Conservation (phyloP, 768 basidiomycete genomes). For the Kwoniella botswanensis region DNA sequence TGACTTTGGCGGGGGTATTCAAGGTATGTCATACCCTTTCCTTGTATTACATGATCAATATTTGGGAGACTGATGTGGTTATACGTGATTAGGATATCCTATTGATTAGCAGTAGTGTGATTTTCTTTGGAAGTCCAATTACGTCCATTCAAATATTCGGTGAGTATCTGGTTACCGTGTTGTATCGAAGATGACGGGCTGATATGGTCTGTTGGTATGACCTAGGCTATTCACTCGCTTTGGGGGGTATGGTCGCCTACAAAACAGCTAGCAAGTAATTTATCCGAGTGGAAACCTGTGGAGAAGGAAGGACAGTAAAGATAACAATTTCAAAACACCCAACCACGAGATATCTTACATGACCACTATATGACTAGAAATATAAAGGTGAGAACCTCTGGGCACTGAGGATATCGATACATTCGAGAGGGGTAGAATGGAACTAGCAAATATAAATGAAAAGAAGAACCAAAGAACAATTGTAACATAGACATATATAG, state of each 20-base stretch:
- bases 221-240: conserved; percentile 81
- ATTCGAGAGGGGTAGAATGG: neutral
- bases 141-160: conserved; percentile 84
- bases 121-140: conserved; percentile 77
- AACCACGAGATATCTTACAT: neutral
- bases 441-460: neutral
- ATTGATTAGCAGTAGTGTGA: conserved; percentile 83
- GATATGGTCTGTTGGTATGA: neutral
- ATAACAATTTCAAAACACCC: too few relatives aligned
- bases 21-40: conserved; percentile 63
- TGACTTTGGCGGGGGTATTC: conserved; percentile 92
- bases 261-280: conserved; percentile 63
- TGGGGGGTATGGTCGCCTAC: conserved; percentile 81
- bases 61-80: neutral
- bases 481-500: neutral
- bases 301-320: neutral
- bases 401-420: neutral
- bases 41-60: neutral
- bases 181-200: neutral
- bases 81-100: conserved; percentile 74
- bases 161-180: conserved; percentile 34
- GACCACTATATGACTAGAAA: neutral
- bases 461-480: neutral
- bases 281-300: neutral
- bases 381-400: neutral